Evolutionary conservation across 2,329 filamentous ascomycete species (phyloP).

Genomic region (Phaeosphaeriaceae sp.): DNA sequence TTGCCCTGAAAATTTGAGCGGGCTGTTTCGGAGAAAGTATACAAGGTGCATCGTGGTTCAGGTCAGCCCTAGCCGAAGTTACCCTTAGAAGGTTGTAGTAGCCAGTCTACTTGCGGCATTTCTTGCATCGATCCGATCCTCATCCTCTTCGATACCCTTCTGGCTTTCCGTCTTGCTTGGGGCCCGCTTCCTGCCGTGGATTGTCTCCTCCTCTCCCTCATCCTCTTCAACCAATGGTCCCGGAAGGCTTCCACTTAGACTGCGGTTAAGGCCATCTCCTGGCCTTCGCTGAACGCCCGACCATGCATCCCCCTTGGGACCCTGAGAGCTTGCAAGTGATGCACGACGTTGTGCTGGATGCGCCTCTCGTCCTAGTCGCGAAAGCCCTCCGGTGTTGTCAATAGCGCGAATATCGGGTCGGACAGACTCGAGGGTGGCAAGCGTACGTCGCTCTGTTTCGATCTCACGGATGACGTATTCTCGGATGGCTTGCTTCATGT

Average conservation of each 20-base stretch:
- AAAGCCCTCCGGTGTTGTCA: constrained; percentile 87
- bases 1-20: background rate
- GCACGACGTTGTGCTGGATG: constrained; percentile 77
- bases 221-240: constrained; percentile 64
- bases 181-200: constrained; percentile 57
- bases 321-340: constrained; percentile 85
- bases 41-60: constrained; percentile 5
- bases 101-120: constrained; percentile 95
- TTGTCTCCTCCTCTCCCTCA: constrained; percentile 58
- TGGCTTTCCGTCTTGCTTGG: constrained; percentile 60
- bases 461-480: constrained; percentile 96
- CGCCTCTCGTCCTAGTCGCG: constrained; percentile 84
- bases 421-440: constrained; percentile 92
- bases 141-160: constrained; percentile 78
- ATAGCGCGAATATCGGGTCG: constrained; percentile 92
- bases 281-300: constrained; percentile 86
- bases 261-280: constrained; percentile 74
- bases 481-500: constrained; percentile 80
- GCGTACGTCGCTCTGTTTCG: constrained; percentile 88
- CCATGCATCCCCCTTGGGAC: constrained; percentile 98
- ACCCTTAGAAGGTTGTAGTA: constrained; percentile 81
- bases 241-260: constrained; percentile 75
- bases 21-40: constrained; percentile 2
- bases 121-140: constrained; percentile 91
- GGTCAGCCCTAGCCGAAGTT: constrained; percentile 13